These are phyloP conservation scores for Entomortierella beljakovae DNA, from an alignment of 192 early-diverging fungal genomes.

Conservation along the genomic window DNA sequence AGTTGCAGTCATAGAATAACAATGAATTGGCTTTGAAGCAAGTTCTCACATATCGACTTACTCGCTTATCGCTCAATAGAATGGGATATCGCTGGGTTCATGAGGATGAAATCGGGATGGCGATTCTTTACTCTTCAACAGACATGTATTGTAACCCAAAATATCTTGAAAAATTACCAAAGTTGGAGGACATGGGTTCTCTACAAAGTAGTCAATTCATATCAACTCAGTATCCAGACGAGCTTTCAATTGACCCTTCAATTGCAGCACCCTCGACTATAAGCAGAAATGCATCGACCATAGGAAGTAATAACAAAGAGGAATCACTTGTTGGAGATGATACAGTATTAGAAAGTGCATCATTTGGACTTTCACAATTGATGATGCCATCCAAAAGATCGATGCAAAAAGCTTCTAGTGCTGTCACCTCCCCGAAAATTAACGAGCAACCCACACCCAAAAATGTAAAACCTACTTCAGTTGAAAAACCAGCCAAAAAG, in stretches of 20 bases:
- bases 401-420: background rate
- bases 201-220: conserved; percentile 10
- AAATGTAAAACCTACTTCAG: background rate
- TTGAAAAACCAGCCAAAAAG: conserved; percentile 29
- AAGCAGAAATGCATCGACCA: background rate
- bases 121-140: conserved; percentile 28
- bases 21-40: background rate
- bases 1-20: background rate
- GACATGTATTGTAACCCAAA: conserved; percentile 50
- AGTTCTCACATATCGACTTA: background rate
- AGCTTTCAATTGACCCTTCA: background rate
- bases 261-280: conserved; percentile 3
- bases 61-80: conserved; percentile 4
- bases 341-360: background rate
- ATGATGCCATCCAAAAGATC: conserved; percentile 12
- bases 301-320: background rate
- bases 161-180: conserved; percentile 19
- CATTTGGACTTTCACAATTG: conserved; percentile 17
- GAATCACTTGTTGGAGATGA: conserved; percentile 12
- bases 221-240: background rate
- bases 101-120: conserved; percentile 46
- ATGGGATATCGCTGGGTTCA: conserved; percentile 46
- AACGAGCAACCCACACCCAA: background rate
- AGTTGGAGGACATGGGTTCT: conserved; percentile 5
- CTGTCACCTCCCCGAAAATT: background rate